A percentile compares a stretch with the other conserved stretches of the same genome.
Conservation (phyloP, 768 basidiomycete genomes). For the Rhizopogon sp. region DNA sequence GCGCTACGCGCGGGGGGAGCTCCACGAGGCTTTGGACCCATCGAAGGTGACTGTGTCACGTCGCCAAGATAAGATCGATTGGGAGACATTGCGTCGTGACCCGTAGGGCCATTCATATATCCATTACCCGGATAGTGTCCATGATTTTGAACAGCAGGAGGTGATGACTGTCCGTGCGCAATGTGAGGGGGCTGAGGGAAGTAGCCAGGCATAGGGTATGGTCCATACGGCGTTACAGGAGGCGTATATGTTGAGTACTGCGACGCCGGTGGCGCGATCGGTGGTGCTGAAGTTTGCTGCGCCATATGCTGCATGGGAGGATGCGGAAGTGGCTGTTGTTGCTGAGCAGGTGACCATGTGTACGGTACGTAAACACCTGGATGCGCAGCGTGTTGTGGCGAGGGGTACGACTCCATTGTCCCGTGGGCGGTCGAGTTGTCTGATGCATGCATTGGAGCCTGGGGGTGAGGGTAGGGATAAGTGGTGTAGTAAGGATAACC, state of each 20-base stretch:
- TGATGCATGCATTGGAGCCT: constrained; percentile 34
- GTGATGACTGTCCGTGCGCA: constrained; percentile 20
- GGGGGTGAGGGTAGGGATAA: constrained; percentile 48
- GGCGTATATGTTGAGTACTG: constrained; percentile 29
- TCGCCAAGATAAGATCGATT: constrained; percentile 23
- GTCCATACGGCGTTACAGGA: constrained; percentile 26
- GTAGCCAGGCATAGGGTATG: constrained; percentile 30
- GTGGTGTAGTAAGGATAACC: constrained; percentile 39
- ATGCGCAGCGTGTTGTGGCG: constrained; percentile 27
- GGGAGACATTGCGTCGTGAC: constrained; percentile 18
- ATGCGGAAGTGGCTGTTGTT: constrained; percentile 29
- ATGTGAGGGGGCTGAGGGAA: constrained; percentile 29
- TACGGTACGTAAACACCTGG: constrained; percentile 26
- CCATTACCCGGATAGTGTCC: constrained; percentile 21
- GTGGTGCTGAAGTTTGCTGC: constrained; percentile 25
- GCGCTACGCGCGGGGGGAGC: constrained; percentile 41
- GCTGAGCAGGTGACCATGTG: constrained; percentile 23
- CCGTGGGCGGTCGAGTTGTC: constrained; percentile 24
- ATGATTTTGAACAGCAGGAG: constrained; percentile 22
- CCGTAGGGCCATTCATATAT: constrained; percentile 16
- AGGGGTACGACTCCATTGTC: constrained; percentile 27
- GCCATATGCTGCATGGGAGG: constrained; percentile 37
- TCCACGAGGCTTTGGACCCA: constrained; percentile 22
- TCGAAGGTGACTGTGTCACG: constrained; percentile 24
- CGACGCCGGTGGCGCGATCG: constrained; percentile 25